Conservation (phyloP, 257 asterid species). For the Solanum virginianum region DNA sequence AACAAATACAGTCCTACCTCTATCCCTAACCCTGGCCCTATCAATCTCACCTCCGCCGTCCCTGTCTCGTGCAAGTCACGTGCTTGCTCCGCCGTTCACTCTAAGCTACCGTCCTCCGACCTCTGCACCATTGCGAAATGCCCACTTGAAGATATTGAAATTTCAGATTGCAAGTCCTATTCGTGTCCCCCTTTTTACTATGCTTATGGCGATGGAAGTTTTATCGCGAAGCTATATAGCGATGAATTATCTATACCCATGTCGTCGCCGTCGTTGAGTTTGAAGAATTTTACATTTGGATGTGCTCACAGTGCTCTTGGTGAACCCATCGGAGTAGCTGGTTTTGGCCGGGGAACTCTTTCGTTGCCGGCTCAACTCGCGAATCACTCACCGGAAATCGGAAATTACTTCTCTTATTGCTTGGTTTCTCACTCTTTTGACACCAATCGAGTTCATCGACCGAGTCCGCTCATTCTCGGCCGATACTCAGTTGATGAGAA, state of each 20-base stretch:
- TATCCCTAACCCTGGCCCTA: slow-evolving; percentile 47
- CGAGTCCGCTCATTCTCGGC: slow-evolving; percentile 80
- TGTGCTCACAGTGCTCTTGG: slow-evolving; percentile 75
- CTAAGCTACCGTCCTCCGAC: slow-evolving; percentile 52
- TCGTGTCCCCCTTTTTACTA: slow-evolving; percentile 74
- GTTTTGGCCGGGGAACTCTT: slow-evolving; percentile 76
- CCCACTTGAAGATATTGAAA: slow-evolving; percentile 68
- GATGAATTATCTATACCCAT: slow-evolving; percentile 40
- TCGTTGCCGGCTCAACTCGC: slow-evolving; percentile 84
- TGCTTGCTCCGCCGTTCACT: slow-evolving; percentile 71
- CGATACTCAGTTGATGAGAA: slow-evolving; percentile 18
- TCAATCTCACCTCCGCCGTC: slow-evolving; percentile 49
- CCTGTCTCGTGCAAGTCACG: slow-evolving; percentile 45
- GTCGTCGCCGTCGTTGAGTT: slow-evolving; percentile 26
- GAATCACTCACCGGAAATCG: slow-evolving; percentile 43
- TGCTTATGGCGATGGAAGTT: slow-evolving; percentile 97
- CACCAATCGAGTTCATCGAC: slow-evolving; percentile 14
- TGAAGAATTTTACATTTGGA: slow-evolving; percentile 67
- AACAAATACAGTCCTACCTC: slow-evolving; percentile 51
- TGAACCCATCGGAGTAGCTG: slow-evolving; percentile 95
- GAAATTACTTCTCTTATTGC: slow-evolving; percentile 80
- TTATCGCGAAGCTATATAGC: slow-evolving; percentile 40
- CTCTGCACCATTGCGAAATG: slow-evolving; percentile 77
- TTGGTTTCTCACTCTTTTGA: slow-evolving; percentile 61
- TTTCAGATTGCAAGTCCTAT: slow-evolving; percentile 34